Conservation (phyloP, 192 early-diverging fungal species). For the Coemansia sp. region DNA sequence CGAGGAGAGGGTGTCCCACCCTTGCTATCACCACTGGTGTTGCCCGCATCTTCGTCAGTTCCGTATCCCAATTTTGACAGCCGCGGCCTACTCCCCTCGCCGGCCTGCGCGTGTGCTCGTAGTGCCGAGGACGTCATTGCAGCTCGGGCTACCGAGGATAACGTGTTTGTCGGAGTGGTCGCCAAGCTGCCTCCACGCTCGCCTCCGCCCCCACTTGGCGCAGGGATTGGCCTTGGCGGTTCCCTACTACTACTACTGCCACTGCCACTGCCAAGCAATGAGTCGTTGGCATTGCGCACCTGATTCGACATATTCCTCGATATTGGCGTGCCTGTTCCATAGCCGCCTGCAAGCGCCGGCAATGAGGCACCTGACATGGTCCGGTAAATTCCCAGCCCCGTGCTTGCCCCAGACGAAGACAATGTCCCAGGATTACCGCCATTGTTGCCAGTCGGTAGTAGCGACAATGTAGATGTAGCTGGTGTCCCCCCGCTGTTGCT, state of each 20-base stretch:
- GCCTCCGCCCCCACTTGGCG: conserved; percentile 1
- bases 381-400: conserved; percentile 17
- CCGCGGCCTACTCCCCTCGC: not conserved
- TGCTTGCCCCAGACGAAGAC: conserved; percentile 11
- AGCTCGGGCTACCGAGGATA: conserved; percentile 22
- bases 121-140: conserved; percentile 25
- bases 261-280: conserved; percentile 1
- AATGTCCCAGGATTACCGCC: conserved; percentile 7
- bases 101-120: conserved; percentile 13
- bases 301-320: conserved; percentile 14
- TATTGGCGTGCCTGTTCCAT: conserved; percentile 2
- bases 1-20: not conserved
- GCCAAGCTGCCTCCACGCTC: conserved; percentile 16
- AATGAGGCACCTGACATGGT: conserved; percentile 30
- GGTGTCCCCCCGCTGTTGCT: not conserved
- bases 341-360: conserved; percentile 13
- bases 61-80: conserved; percentile 1
- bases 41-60: not conserved
- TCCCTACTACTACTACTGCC: not conserved
- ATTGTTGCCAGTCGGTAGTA: not conserved
- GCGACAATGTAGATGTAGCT: conserved; percentile 4
- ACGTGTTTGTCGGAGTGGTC: conserved; percentile 22
- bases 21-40: not conserved
- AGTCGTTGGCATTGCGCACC: not conserved
- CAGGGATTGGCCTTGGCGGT: conserved; percentile 14